Evolutionary conservation across 768 basidiomycete genomes (phyloP), one percentile per base, ranked within the genome.

Genomic region (Boletales sp.): DNA sequence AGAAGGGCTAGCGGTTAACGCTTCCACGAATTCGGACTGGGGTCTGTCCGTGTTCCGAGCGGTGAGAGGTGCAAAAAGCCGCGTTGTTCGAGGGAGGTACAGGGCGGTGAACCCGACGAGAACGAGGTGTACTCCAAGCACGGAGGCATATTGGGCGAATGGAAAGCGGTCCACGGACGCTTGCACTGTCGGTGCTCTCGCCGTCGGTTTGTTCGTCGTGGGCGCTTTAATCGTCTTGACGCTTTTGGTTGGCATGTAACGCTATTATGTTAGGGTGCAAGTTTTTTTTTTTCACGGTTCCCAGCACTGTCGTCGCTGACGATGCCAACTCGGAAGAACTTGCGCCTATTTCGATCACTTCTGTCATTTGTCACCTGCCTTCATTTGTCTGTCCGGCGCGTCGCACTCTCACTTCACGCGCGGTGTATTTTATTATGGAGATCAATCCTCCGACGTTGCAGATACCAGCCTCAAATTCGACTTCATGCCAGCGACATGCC

Each of bases 1-100:
- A 5, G 73, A 64, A 8, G 88, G 86, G 52, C 76, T 77, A 3
- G 70, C 59, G 1, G 90, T 91, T 53, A 93, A 64, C 2, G 79
- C 73, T 36, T 78, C 81, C 18, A 92, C 68, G 66, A 90, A 87
- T 2, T 77, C 77, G 52, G 83, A 80, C 59, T 90, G 87, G 11
- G 87, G 87, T 47, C 79, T 74, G 58, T 88, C 86, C 7, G 64
- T 66, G 60, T 67, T 58, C 43, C 58, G 52, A 10, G 66, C 61
- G 3, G 59, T 60, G 29, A 68, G 66, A n/a, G 73, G 59, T 12
- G 67, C 69, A 50, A 74, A 70, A 21, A 82, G 61, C 40, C 74
- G 70, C 3, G 74, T 72, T 15, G 77, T 79, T 43, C 78, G 78
- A n/a, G 89, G 90, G n/a, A 91, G 73, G 63, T 80, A 83, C 46